phyloP scores from a whole-genome alignment of 768 basidiomycete species.

The Hygrophoropsis aurantiaca region DNA sequence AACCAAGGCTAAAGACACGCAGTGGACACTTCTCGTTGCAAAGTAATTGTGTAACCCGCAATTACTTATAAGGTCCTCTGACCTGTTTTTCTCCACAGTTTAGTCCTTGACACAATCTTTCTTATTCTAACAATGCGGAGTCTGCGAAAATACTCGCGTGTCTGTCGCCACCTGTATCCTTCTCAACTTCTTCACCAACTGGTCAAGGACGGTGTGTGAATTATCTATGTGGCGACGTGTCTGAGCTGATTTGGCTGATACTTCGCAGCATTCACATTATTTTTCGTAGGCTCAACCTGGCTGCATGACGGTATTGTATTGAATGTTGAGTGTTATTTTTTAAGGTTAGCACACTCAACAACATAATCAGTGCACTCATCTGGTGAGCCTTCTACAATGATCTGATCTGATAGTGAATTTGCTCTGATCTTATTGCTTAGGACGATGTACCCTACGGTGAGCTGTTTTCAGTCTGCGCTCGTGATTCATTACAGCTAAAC shows the following conservation, averaged over 20 bases:
- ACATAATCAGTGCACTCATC: constrained; percentile 6
- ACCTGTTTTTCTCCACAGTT: background rate
- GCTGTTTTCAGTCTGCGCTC: background rate
- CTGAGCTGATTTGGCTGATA: too few relatives aligned
- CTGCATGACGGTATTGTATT: background rate
- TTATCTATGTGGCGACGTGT: too few relatives aligned
- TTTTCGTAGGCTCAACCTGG: background rate
- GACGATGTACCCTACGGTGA: constrained; percentile 6
- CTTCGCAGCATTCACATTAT: too few relatives aligned
- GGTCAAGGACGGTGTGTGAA: constrained; percentile 3
- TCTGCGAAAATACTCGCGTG: constrained; percentile 4
- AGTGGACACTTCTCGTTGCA: background rate
- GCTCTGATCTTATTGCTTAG: background rate
- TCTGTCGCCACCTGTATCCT: background rate
- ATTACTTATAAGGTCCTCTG: too few relatives aligned
- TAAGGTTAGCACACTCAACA: constrained; percentile 3
- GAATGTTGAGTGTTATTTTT: background rate
- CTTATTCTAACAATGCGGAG: constrained; percentile 8
- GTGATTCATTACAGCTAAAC: background rate
- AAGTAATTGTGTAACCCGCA: background rate
- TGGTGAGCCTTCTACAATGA: constrained; percentile 8
- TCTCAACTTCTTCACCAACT: constrained; percentile 4
- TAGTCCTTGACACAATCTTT: constrained; percentile 1
- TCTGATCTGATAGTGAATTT: background rate
- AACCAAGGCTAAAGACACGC: too few relatives aligned